Percentiles rank a stretch among this genome's conserved stretches.
phyloP scores from a whole-genome alignment of 352 stramenopile species.

The Pelagophyceae sp. region DNA sequence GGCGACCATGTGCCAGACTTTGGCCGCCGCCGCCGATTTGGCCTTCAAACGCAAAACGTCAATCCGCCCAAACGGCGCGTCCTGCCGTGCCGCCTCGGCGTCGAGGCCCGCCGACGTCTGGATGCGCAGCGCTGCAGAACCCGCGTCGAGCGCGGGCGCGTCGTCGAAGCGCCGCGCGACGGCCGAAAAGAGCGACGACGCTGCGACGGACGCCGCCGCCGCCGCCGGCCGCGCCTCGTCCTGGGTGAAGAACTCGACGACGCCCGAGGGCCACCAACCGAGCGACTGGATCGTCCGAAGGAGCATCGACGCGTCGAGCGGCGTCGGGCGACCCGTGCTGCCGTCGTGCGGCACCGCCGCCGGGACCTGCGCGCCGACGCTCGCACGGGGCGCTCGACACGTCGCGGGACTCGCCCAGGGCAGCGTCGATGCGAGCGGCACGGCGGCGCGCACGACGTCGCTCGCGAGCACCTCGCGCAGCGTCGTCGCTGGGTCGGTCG shows the following conservation, averaged over 20 bases:
- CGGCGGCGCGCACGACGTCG: not conserved
- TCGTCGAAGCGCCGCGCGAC: not conserved
- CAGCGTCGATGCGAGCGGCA: not conserved
- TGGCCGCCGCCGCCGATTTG: not conserved
- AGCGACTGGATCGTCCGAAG: not conserved
- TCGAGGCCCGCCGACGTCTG: not conserved
- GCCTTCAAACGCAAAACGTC: not conserved
- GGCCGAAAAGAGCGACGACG: not conserved
- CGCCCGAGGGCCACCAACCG: not conserved
- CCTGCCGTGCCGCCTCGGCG: not conserved
- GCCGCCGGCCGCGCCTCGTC: no score
- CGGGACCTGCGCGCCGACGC: not conserved
- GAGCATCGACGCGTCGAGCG: not conserved
- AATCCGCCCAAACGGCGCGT: not conserved
- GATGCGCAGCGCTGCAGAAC: not conserved
- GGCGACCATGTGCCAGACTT: not conserved
- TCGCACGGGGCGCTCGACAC: no score
- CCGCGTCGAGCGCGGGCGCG: not conserved
- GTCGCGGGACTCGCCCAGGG: not conserved
- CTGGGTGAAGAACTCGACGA: not conserved
- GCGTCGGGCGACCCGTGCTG: not conserved
- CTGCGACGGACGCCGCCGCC: not conserved
- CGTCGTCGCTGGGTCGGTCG: not conserved
- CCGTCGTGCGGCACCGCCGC: not conserved
- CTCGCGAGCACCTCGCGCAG: not conserved